phyloP scores from a whole-genome alignment of 2,329 filamentous ascomycete species.

The Epichloe aotearoae region DNA sequence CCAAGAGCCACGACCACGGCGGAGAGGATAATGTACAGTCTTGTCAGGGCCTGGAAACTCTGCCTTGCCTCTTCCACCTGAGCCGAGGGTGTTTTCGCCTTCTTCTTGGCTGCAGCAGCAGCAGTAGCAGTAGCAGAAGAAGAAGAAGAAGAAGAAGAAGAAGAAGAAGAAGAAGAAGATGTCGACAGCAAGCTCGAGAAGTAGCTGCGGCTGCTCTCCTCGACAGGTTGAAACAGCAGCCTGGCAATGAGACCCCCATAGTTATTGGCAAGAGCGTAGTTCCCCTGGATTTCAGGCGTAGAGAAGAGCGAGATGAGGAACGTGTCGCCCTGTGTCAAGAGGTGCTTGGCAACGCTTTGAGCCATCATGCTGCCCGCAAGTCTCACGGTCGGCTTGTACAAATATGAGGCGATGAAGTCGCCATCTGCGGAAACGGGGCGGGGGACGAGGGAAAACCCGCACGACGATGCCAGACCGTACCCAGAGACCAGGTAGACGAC shows the following conservation, averaged over 20 bases:
- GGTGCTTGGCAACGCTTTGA: slow-evolving; percentile 81
- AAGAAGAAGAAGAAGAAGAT: neutral
- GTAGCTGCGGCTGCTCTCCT: slow-evolving; percentile 82
- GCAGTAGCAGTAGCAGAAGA: too few species aligned
- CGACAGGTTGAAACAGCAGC: slow-evolving; percentile 85
- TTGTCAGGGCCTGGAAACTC: slow-evolving; percentile 52
- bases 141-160: neutral
- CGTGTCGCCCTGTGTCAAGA: slow-evolving; percentile 89
- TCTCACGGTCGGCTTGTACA: slow-evolving; percentile 56
- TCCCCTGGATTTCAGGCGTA: slow-evolving; percentile 73
- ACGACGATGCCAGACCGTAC: slow-evolving; percentile 36
- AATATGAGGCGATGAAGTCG: slow-evolving; percentile 43
- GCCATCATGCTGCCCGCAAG: slow-evolving; percentile 73
- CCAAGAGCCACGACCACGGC: slow-evolving; percentile 56
- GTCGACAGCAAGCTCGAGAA: slow-evolving; percentile 65
- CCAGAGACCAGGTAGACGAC: slow-evolving; percentile 55
- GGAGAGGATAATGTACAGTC: slow-evolving; percentile 62
- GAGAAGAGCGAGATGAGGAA: slow-evolving; percentile 72
- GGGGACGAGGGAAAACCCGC: slow-evolving; percentile 58
- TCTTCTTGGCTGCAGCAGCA: neutral
- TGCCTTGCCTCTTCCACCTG: slow-evolving; percentile 27
- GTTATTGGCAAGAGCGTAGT: slow-evolving; percentile 87
- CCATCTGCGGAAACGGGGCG: slow-evolving; percentile 18
- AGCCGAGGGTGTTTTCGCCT: slow-evolving; percentile 9
- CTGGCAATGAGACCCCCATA: slow-evolving; percentile 83